These are phyloP conservation scores for Claviceps pusilla DNA, from an alignment of 2,329 filamentous ascomycete species.

Conservation along the genomic window DNA sequence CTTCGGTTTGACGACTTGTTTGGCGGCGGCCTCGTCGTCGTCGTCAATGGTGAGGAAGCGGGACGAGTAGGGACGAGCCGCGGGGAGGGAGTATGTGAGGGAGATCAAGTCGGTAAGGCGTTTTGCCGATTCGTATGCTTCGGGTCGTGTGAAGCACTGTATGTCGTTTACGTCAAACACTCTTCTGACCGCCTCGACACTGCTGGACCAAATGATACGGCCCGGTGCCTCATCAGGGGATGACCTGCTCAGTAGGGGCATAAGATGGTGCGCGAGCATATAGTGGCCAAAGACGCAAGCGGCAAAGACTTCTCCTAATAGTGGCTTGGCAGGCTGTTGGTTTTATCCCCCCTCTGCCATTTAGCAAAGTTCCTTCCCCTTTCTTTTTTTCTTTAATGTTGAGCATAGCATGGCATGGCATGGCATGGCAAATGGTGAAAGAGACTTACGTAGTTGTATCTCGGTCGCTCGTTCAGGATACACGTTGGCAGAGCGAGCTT, in stretches of 20 bases:
- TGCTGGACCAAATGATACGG: slow-evolving; percentile 76
- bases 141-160: slow-evolving; percentile 48
- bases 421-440: too few species aligned
- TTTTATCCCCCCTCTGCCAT: neutral
- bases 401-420: too few species aligned
- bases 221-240: slow-evolving; percentile 30
- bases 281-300: slow-evolving; percentile 96
- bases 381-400: too few species aligned
- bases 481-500: slow-evolving; percentile 46
- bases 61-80: slow-evolving; percentile 40
- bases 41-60: slow-evolving; percentile 35
- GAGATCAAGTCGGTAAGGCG: slow-evolving; percentile 70
- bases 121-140: slow-evolving; percentile 77
- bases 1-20: slow-evolving; percentile 29
- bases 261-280: slow-evolving; percentile 65
- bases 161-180: slow-evolving; percentile 55
- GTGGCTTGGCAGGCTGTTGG: slow-evolving; percentile 36
- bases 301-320: slow-evolving; percentile 69
- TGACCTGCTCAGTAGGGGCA: slow-evolving; percentile 51
- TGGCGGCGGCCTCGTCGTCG: slow-evolving; percentile 5
- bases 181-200: slow-evolving; percentile 48
- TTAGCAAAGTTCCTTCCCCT: neutral
- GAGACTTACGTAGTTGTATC: slow-evolving; percentile 19
- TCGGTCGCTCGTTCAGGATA: slow-evolving; percentile 25
- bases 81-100: slow-evolving; percentile 56